Evolutionary conservation across 306 rosid genomes (phyloP).

Genomic region (Quercus alba): DNA sequence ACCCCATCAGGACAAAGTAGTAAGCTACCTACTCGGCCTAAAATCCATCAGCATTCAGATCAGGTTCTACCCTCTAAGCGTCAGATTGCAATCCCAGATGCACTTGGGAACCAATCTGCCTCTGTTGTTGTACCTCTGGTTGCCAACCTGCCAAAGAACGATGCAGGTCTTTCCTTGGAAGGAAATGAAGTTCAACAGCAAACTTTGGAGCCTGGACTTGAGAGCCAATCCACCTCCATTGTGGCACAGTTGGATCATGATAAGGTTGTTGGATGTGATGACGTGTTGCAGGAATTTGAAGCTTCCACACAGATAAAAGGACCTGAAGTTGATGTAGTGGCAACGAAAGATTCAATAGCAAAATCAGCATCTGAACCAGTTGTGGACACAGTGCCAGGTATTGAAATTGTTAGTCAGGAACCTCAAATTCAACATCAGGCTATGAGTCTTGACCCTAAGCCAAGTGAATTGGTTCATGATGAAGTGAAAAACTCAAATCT

Average conservation of each 20-base stretch:
- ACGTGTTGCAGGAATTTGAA: slow-evolving; percentile 23
- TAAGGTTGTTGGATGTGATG: slow-evolving; percentile 23
- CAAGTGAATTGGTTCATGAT: slow-evolving; percentile 26
- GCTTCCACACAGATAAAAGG: slow-evolving; percentile 29
- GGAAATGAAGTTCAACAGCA: slow-evolving; percentile 25
- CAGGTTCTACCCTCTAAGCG: slow-evolving; percentile 17
- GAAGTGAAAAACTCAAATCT: slow-evolving; percentile 25
- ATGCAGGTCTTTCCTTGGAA: slow-evolving; percentile 10
- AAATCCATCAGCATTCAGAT: slow-evolving; percentile 20
- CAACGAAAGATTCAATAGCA: slow-evolving; percentile 16
- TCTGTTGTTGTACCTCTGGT: slow-evolving; percentile 11
- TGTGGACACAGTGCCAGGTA: slow-evolving; percentile 17
- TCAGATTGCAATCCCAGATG: slow-evolving; percentile 2
- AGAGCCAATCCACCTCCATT: slow-evolving; percentile 16
- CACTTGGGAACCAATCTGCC: slow-evolving; percentile 15
- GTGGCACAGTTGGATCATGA: slow-evolving; percentile 14
- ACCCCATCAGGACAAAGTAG: slow-evolving; percentile 29
- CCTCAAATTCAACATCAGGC: slow-evolving; percentile 24
- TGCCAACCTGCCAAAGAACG: slow-evolving; percentile 15
- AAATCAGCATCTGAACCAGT: slow-evolving; percentile 25
- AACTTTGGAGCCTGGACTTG: slow-evolving; percentile 17
- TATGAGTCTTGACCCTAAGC: slow-evolving; percentile 15
- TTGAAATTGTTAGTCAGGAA: slow-evolving; percentile 16
- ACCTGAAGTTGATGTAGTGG: slow-evolving; percentile 22
- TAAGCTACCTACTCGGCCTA: slow-evolving; percentile 29